Conservation (phyloP, 2,329 filamentous ascomycete species). For the Chaetomium olivaceum region DNA sequence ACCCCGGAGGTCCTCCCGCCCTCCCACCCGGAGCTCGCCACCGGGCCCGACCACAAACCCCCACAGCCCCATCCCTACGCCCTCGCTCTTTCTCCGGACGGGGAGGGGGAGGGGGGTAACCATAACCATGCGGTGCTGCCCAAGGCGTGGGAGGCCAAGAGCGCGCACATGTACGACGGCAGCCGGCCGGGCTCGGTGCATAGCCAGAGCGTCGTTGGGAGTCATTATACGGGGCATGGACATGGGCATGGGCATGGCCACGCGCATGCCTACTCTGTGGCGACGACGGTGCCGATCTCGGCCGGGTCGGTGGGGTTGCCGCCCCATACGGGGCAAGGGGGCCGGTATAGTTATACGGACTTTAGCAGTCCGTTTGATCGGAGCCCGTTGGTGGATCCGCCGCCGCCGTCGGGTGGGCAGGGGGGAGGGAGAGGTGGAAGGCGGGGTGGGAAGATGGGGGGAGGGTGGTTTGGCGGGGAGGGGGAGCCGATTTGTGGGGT, state of each 20-base stretch:
- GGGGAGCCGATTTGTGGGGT: conserved; percentile 36
- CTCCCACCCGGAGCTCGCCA: conserved; percentile 16
- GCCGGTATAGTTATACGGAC: conserved; percentile 10
- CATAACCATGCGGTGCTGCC: background rate
- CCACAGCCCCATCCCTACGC: background rate
- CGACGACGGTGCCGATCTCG: background rate
- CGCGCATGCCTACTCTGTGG: background rate
- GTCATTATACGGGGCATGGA: background rate
- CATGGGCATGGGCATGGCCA: background rate
- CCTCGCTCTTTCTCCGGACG: background rate
- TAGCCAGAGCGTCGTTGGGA: background rate
- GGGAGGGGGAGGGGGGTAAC: no score
- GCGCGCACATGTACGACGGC: no score
- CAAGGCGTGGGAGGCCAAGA: background rate
- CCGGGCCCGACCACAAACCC: background rate
- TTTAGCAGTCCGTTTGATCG: conserved; percentile 21
- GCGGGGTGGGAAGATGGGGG: background rate
- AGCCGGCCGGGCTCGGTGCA: background rate
- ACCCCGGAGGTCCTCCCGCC: background rate
- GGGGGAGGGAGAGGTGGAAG: no score
- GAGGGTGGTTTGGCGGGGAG: background rate
- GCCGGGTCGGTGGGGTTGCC: background rate
- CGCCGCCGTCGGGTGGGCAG: background rate
- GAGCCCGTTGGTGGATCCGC: conserved; percentile 9
- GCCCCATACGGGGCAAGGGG: background rate